phyloP scores from a whole-genome alignment of 1,284 basidiomycete species.

The Erythrobasidium hasegawianum region DNA sequence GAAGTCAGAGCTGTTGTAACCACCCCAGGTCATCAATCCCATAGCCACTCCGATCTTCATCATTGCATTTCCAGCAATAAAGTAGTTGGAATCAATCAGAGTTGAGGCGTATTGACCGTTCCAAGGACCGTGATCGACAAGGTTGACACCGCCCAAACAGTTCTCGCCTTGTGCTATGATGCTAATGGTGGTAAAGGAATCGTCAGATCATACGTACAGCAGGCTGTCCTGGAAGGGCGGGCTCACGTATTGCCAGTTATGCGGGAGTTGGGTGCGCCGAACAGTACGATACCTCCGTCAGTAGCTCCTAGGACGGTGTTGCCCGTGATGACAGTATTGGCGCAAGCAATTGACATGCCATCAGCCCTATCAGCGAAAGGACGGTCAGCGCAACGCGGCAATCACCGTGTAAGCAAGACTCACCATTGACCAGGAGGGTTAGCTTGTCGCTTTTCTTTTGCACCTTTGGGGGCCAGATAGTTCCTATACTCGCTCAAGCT shows the following conservation, averaged over 20 bases:
- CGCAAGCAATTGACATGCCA: slow-evolving; percentile 73
- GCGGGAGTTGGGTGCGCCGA: slow-evolving; percentile 70
- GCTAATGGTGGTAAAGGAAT: background rate
- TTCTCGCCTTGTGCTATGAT: slow-evolving; percentile 50
- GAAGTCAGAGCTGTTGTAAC: slow-evolving; percentile 48
- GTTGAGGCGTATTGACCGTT: slow-evolving; percentile 66
- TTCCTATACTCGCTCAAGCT: slow-evolving; percentile 13
- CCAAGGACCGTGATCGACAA: slow-evolving; percentile 68
- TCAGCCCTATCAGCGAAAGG: slow-evolving; percentile 63
- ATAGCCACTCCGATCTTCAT: slow-evolving; percentile 54
- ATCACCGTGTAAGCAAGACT: background rate
- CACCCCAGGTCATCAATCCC: slow-evolving; percentile 51
- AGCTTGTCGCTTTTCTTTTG: background rate
- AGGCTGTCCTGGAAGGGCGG: too few relatives aligned
- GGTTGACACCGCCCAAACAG: slow-evolving; percentile 66
- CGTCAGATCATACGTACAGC: too few relatives aligned
- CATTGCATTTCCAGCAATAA: slow-evolving; percentile 40
- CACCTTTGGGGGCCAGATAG: slow-evolving; percentile 20
- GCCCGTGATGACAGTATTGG: slow-evolving; percentile 61
- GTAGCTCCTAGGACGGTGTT: slow-evolving; percentile 67
- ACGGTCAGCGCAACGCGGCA: background rate
- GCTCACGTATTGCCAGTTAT: slow-evolving; percentile 73
- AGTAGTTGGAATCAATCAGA: slow-evolving; percentile 66
- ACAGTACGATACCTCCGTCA: slow-evolving; percentile 61
- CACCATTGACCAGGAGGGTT: slow-evolving; percentile 32